These are phyloP conservation scores for Capsicum baccatum DNA, from an alignment of 257 asterid species.

Conservation along the genomic window DNA sequence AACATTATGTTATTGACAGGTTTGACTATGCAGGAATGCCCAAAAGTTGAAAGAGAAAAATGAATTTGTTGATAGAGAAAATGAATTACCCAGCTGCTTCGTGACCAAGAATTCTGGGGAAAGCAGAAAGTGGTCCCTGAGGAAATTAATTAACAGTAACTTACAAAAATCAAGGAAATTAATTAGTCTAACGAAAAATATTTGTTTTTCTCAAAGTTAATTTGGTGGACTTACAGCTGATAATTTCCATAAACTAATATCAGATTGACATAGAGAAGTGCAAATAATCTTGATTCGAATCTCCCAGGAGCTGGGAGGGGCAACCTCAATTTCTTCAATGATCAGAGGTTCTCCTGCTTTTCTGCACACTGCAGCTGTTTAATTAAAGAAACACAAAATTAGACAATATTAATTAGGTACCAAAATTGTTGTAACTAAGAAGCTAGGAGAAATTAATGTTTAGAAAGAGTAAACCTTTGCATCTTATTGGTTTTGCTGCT, in stretches of 20 bases:
- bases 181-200: background rate
- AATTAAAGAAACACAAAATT: background rate
- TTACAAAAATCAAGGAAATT: background rate
- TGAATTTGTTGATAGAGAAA: background rate
- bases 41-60: too few species aligned
- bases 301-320: constrained; percentile 55
- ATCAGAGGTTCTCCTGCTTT: constrained; percentile 50
- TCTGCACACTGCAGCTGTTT: constrained; percentile 57
- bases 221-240: constrained; percentile 32
- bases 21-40: too few species aligned
- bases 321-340: constrained; percentile 55
- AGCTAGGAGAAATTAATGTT: background rate
- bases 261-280: constrained; percentile 56
- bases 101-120: constrained; percentile 56
- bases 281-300: constrained; percentile 57
- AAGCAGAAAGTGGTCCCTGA: constrained; percentile 41
- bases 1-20: too few species aligned
- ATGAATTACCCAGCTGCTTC: constrained; percentile 50
- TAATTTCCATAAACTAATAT: constrained; percentile 49
- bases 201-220: background rate
- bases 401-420: background rate
- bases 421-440: background rate
- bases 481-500: constrained; percentile 50
- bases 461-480: constrained; percentile 46
- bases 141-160: background rate